phyloP scores from a whole-genome alignment of 257 asterid genomes.

The Ophiorrhiza pumila region DNA sequence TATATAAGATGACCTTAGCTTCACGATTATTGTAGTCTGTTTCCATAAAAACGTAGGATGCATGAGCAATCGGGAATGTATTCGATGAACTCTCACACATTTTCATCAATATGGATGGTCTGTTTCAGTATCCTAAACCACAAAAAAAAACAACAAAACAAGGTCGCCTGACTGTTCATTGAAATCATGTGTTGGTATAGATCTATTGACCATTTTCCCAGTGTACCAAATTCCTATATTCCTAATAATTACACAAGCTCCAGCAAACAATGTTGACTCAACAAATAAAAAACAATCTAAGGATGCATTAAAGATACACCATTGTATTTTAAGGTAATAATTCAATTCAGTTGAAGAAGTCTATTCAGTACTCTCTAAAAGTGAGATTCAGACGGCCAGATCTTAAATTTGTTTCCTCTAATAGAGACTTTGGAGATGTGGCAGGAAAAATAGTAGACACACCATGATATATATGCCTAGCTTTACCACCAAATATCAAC shows the following conservation, averaged over 20 bases:
- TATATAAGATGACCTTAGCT: not conserved
- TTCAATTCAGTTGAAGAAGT: not conserved
- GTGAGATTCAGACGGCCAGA: conserved; percentile 86
- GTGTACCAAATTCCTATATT: too few species aligned
- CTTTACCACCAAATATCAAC: conserved; percentile 67
- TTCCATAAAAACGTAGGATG: not conserved
- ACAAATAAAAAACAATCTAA: too few species aligned
- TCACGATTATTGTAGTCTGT: not conserved
- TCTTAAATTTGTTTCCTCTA: conserved; percentile 45
- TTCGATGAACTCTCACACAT: not conserved
- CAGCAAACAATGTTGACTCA: too few species aligned
- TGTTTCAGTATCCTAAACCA: too few species aligned
- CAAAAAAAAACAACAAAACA: too few species aligned
- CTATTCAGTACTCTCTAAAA: conserved; percentile 56
- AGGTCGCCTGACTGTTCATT: too few species aligned
- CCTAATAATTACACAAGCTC: too few species aligned
- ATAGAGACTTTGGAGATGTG: conserved; percentile 50
- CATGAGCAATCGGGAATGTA: not conserved
- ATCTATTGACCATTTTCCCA: too few species aligned
- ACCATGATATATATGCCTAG: conserved; percentile 78
- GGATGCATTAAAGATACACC: too few species aligned
- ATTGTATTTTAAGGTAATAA: not conserved
- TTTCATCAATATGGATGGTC: too few species aligned
- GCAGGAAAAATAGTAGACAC: conserved; percentile 41
- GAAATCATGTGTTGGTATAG: too few species aligned